These are phyloP conservation scores for Schizophyllum commune DNA, from an alignment of 1,284 basidiomycete genomes.

Conservation along the genomic window DNA sequence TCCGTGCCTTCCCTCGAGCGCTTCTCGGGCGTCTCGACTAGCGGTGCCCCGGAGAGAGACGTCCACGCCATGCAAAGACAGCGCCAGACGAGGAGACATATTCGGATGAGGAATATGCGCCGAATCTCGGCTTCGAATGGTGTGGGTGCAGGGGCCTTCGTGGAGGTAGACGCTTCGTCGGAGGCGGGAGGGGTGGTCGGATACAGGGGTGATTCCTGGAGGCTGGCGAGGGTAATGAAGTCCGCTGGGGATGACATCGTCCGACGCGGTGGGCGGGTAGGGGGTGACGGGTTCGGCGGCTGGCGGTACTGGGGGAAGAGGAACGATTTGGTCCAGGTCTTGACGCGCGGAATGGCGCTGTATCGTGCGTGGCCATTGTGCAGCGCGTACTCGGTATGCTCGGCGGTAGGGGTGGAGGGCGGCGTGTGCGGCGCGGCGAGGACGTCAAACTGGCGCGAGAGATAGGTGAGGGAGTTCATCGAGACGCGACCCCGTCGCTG, in stretches of 20 bases:
- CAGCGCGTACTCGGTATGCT: slow-evolving; percentile 17
- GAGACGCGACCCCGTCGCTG: slow-evolving; percentile 9
- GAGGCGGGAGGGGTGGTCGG: slow-evolving; percentile 21
- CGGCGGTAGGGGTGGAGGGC: slow-evolving; percentile 40
- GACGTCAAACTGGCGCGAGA: slow-evolving; percentile 64
- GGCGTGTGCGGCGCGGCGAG: slow-evolving; percentile 42
- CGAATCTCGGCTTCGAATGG: slow-evolving; percentile 28
- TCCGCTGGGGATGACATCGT: slow-evolving; percentile 43
- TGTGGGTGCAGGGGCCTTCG: slow-evolving; percentile 6
- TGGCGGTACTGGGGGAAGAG: slow-evolving; percentile 29
- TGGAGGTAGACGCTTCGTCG: slow-evolving; percentile 18
- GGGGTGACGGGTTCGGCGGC: background rate
- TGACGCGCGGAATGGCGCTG: slow-evolving; percentile 34
- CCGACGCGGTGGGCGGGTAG: slow-evolving; percentile 32
- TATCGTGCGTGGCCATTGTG: background rate
- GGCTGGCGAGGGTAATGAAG: slow-evolving; percentile 23
- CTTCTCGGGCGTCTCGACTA: background rate
- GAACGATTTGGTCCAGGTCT: slow-evolving; percentile 53
- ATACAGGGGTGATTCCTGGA: slow-evolving; percentile 20
- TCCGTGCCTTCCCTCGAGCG: slow-evolving; percentile 14
- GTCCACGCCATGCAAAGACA: slow-evolving; percentile 40
- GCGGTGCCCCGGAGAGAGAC: slow-evolving; percentile 20
- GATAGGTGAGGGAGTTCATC: slow-evolving; percentile 67
- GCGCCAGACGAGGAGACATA: slow-evolving; percentile 45
- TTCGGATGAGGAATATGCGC: slow-evolving; percentile 44